Base-by-base conservation (phyloP, 2,329 filamentous ascomycete species). In the Cadophora malorum region DNA sequence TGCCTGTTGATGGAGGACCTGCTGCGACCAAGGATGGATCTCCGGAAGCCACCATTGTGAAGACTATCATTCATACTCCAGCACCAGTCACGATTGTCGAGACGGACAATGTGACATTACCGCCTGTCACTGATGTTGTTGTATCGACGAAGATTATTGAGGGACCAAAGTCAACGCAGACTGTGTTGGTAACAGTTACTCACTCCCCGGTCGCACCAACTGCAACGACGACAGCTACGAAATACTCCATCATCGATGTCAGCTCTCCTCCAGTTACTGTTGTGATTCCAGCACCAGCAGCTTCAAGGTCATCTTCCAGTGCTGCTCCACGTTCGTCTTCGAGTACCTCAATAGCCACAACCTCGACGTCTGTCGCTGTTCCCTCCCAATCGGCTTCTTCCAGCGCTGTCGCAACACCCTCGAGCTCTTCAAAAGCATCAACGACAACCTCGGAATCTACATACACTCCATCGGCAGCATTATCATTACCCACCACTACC, bases 1-100 rank as follows among this genome's bases (percentile, higher is more conserved):
- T 79, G 16, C 66, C 76, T 45, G 77, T 79, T n/a, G 76, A 78
- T 72, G 77, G 77, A 31, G 76, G 75, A 23, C n/a, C 56, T 59
- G 25, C 59, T 62, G 65, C 73, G 33, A 64, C 70, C n/a, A 64
- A 69, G 33, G 50, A 69, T 25, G 68, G 66, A 8, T 25, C 60
- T 49, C 45, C 59, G 0, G 47, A 53, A 45, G 61, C 66, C 21
- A 68, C 75, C 47, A 67, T 74, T 28, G 25, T 75, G 33, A 60
- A 74, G 61, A 77, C 76, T 16, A 67, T 76, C 23, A 67, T 69
- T 19, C 59, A 73, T 55, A 74, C 71, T 2, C 65, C 72, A 55
- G 65, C 70, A 16, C 67, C 73, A 12, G 73, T 70, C 14, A 77
- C 74, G 4, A 53, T 76, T 12, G 58, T 75, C 9, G 65, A 76